phyloP scores from a whole-genome alignment of 371 early-diverging fungal genomes.

The Gilbertella persicaria region DNA sequence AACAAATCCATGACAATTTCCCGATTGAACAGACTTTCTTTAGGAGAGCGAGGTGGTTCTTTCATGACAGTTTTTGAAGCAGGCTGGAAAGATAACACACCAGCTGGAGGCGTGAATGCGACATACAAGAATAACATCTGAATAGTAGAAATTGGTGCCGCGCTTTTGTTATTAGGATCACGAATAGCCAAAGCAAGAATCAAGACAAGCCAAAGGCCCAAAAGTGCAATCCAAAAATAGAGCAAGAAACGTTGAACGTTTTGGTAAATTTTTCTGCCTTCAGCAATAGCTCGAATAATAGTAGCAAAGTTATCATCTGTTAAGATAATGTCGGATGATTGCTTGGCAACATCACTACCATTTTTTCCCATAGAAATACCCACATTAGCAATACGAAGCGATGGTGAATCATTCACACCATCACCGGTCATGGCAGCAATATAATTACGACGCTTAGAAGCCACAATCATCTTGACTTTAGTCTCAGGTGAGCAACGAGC shows the following conservation, averaged over 20 bases:
- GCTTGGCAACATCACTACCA: slow-evolving; percentile 98
- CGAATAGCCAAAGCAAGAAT: slow-evolving; percentile 63
- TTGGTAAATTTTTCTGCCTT: slow-evolving; percentile 95
- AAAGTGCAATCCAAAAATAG: slow-evolving; percentile 65
- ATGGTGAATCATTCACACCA: slow-evolving; percentile 98
- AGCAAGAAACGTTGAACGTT: slow-evolving; percentile 98
- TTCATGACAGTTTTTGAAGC: slow-evolving; percentile 79
- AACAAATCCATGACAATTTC: slow-evolving; percentile 27
- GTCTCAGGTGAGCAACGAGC: slow-evolving; percentile 77
- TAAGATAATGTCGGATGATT: slow-evolving; percentile 97
- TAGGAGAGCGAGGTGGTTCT: slow-evolving; percentile 72
- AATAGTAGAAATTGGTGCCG: slow-evolving; percentile 38
- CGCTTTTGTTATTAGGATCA: slow-evolving; percentile 79
- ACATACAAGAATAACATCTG: slow-evolving; percentile 33
- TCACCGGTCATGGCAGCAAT: slow-evolving; percentile 99
- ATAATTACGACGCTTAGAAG: slow-evolving; percentile 54
- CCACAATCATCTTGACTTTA: slow-evolving; percentile 69
- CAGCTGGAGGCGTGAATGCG: slow-evolving; percentile 72
- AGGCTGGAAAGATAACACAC: slow-evolving; percentile 75
- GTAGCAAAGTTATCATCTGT: slow-evolving; percentile 98
- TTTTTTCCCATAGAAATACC: slow-evolving; percentile 97
- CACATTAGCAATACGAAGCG: slow-evolving; percentile 96
- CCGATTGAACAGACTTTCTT: slow-evolving; percentile 57
- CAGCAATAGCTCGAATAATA: slow-evolving; percentile 94
- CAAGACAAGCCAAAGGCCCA: slow-evolving; percentile 45